Conservation (phyloP, 2,329 filamentous ascomycete species). For the Fusarium succisae region DNA sequence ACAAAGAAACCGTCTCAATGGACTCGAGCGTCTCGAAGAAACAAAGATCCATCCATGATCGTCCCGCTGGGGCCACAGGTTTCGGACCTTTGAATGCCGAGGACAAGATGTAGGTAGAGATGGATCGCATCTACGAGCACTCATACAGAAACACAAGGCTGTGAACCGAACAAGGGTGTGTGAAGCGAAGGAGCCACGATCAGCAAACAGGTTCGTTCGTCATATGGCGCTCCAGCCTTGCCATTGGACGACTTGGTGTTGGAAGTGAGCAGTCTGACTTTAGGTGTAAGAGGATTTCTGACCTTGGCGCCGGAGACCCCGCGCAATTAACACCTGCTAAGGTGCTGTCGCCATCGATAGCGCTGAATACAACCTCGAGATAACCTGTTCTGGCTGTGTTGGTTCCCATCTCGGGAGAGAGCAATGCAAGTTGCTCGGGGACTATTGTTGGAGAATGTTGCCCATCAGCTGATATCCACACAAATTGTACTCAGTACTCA, state of each 20-base stretch:
- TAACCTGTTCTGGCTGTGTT: conserved; percentile 1
- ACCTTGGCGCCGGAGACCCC: conserved; percentile 34
- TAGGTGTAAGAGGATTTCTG: conserved; percentile 18
- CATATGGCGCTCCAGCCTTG: conserved; percentile 10
- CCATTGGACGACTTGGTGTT: conserved; percentile 19
- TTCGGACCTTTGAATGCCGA: conserved; percentile 27
- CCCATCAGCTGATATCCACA: conserved; percentile 12
- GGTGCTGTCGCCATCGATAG: background rate
- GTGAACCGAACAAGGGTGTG: conserved; percentile 23
- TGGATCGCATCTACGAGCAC: conserved; percentile 6
- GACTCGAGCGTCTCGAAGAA: conserved; percentile 13
- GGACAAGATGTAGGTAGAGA: background rate
- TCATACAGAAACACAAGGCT: conserved; percentile 1
- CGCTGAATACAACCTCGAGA: background rate
- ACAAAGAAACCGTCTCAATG: conserved; percentile 13
- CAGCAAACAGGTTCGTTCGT: conserved; percentile 26
- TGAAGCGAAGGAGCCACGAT: conserved; percentile 19
- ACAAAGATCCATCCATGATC: conserved; percentile 11
- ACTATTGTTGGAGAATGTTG: conserved; percentile 24
- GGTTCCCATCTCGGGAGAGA: conserved; percentile 25
- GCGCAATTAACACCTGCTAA: conserved; percentile 16
- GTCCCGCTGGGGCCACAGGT: conserved; percentile 10
- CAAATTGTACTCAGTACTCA: background rate
- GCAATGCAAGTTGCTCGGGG: conserved; percentile 5
- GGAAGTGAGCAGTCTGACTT: conserved; percentile 11